Conservation (phyloP, 2,329 filamentous ascomycete species). For the Gnomoniopsis sp. region DNA sequence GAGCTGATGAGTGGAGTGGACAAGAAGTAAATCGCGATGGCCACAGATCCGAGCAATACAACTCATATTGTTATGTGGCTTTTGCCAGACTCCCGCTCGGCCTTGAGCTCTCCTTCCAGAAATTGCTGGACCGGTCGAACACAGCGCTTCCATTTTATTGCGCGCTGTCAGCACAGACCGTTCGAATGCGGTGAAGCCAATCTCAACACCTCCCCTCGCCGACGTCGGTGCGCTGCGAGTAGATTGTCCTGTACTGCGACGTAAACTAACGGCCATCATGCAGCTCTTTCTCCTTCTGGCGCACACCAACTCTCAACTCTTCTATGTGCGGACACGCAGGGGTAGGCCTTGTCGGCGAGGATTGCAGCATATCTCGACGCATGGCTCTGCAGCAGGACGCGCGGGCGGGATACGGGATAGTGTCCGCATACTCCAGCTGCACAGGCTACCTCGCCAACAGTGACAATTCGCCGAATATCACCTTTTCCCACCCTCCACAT, state of each 20-base stretch:
- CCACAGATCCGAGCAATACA: too few relatives aligned
- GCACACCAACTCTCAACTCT: neutral
- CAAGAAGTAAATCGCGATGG: slow-evolving; percentile 6
- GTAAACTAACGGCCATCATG: slow-evolving; percentile 3
- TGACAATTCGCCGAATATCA: neutral
- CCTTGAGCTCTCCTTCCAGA: too few relatives aligned
- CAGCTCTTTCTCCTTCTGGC: slow-evolving; percentile 1
- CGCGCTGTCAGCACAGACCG: too few relatives aligned
- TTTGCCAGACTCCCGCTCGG: neutral
- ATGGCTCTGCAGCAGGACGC: neutral
- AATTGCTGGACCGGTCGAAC: too few relatives aligned
- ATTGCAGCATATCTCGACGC: slow-evolving; percentile 8
- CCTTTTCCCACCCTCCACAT: neutral
- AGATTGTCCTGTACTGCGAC: neutral
- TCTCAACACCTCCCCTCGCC: neutral
- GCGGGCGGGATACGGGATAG: neutral
- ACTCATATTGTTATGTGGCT: neutral
- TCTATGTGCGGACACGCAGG: slow-evolving; percentile 4
- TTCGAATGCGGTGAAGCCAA: neutral
- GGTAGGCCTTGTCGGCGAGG: slow-evolving; percentile 10
- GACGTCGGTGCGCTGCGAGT: too few relatives aligned
- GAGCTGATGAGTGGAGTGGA: neutral
- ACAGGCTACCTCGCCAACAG: neutral
- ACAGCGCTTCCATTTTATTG: too few relatives aligned
- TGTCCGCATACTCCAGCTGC: too few relatives aligned